A percentile compares a stretch with the other conserved stretches of the same genome.
These are phyloP conservation scores for Vitis rotundifolia DNA, from an alignment of 164 flowering plant genomes.

Conservation along the genomic window DNA sequence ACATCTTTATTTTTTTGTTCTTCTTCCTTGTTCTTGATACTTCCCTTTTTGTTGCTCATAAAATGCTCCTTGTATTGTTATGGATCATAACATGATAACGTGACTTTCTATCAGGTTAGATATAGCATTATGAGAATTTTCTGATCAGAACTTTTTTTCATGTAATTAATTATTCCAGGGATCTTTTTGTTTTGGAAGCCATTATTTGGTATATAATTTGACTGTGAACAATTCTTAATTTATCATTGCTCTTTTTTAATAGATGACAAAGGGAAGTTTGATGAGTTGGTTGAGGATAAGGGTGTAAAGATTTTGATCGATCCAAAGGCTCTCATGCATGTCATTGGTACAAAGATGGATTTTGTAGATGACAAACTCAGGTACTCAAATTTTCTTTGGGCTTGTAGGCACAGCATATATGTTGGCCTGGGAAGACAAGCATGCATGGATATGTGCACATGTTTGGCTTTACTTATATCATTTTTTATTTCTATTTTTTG, in stretches of 20 bases:
- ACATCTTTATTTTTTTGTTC: no score
- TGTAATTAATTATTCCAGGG: no score
- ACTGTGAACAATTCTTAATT: neutral
- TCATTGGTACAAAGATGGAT: slow-evolving; percentile 95
- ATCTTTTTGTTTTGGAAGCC: neutral
- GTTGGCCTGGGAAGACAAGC: neutral
- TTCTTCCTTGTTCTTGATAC: no score
- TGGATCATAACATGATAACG: no score
- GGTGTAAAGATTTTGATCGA: slow-evolving; percentile 90
- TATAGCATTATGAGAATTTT: no score
- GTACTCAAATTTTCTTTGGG: slow-evolving; percentile 31
- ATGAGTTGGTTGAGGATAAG: slow-evolving; percentile 85
- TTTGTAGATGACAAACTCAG: slow-evolving; percentile 88
- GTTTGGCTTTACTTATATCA: neutral
- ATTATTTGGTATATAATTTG: neutral
- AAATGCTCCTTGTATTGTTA: no score
- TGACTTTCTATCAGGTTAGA: no score
- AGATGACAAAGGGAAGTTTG: slow-evolving; percentile 95
- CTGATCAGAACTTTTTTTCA: no score
- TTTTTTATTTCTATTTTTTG: neutral
- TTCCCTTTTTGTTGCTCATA: no score
- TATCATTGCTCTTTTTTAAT: neutral
- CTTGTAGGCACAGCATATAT: neutral
- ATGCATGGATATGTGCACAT: neutral
- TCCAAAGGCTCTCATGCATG: slow-evolving; percentile 97